Percentiles rank a stretch among this genome's conserved stretches.
phyloP scores from a whole-genome alignment of 1,139 yeast species.

The Magnusiomyces magnusii region DNA sequence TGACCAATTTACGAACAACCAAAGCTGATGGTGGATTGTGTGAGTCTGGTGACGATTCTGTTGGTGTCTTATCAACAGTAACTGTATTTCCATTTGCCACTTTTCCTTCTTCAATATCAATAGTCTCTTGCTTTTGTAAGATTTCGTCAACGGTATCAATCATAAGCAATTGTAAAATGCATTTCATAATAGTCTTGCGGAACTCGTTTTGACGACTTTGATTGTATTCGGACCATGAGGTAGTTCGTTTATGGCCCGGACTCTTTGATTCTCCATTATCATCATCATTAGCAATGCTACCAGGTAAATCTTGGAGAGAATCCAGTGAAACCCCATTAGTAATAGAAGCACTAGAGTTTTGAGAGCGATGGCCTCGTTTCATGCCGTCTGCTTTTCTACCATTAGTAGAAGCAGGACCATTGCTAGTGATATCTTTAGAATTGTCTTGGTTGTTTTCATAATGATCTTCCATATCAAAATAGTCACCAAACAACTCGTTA shows the following conservation, averaged over 20 bases:
- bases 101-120: not conserved
- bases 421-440: not conserved
- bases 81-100: slow-evolving; percentile 2
- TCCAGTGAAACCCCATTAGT: not conserved
- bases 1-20: slow-evolving; percentile 4
- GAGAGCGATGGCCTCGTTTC: not conserved
- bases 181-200: slow-evolving; percentile 80
- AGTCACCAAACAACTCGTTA: slow-evolving; percentile 59
- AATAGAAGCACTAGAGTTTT: not conserved
- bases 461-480: slow-evolving; percentile 22
- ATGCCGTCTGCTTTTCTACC: not conserved
- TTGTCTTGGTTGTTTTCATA: slow-evolving; percentile 17
- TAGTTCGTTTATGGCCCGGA: slow-evolving; percentile 6
- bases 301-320: not conserved
- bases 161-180: slow-evolving; percentile 82
- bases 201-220: slow-evolving; percentile 36
- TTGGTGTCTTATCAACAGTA: not conserved
- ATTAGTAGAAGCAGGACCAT: not conserved
- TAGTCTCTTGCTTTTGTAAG: slow-evolving; percentile 49
- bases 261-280: not conserved
- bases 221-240: slow-evolving; percentile 8
- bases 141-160: slow-evolving; percentile 82
- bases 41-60: not conserved
- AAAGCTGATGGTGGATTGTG: slow-evolving; percentile 4
- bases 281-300: slow-evolving; percentile 3